Evolutionary conservation across 768 basidiomycete genomes (phyloP).

Genomic region (Termitomyces sp.): DNA sequence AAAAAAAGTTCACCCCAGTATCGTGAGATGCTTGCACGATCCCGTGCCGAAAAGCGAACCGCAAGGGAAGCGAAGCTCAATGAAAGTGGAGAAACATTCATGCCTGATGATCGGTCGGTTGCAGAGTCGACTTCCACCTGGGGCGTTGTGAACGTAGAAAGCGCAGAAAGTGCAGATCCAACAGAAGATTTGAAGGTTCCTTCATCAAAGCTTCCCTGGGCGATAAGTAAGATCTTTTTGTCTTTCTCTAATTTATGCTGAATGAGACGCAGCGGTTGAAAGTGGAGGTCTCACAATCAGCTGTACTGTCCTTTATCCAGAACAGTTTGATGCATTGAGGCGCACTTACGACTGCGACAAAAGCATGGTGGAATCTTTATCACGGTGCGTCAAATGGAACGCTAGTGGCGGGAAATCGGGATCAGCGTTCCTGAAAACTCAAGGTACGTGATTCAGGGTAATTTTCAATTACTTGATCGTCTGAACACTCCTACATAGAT

Average conservation of each 20-base stretch:
- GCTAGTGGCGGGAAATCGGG: slow-evolving; percentile 95
- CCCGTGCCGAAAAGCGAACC: slow-evolving; percentile 71
- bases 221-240: slow-evolving; percentile 53
- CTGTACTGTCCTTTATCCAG: slow-evolving; percentile 91
- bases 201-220: slow-evolving; percentile 78
- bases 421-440: slow-evolving; percentile 93
- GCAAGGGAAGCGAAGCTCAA: slow-evolving; percentile 50
- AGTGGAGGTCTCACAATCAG: slow-evolving; percentile 87
- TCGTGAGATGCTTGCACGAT: slow-evolving; percentile 71
- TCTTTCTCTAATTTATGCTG: slow-evolving; percentile 5
- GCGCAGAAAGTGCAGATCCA: slow-evolving; percentile 57
- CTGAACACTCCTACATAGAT: slow-evolving; percentile 41
- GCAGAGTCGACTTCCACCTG: slow-evolving; percentile 86
- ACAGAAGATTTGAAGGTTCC: slow-evolving; percentile 72
- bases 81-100: slow-evolving; percentile 78
- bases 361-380: slow-evolving; percentile 89
- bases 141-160: slow-evolving; percentile 86
- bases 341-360: slow-evolving; percentile 91
- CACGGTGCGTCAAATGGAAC: slow-evolving; percentile 95
- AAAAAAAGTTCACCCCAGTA: slow-evolving; percentile 68
- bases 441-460: slow-evolving; percentile 44
- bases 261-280: slow-evolving; percentile 64
- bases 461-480: not conserved
- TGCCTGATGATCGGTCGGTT: slow-evolving; percentile 84
- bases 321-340: slow-evolving; percentile 93